These are phyloP conservation scores for Dictyostelium purpureum DNA, from an alignment of 78 protist species.

Conservation along the genomic window DNA sequence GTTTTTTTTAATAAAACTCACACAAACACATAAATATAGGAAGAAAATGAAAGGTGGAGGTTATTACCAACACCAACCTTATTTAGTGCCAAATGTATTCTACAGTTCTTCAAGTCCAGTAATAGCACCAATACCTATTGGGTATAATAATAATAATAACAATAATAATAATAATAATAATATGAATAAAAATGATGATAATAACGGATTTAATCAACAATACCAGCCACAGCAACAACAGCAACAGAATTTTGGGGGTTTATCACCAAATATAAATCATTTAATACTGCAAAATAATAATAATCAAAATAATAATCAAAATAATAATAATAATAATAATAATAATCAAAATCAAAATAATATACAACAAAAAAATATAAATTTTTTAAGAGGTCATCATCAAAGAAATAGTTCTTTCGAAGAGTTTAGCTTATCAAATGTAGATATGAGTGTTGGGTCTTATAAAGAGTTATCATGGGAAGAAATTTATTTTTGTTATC, in stretches of 20 bases:
- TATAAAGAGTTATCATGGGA: constrained; percentile 47
- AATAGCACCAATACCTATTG: background rate
- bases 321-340: background rate
- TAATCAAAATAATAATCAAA: background rate
- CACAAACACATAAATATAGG: background rate
- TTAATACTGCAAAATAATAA: background rate
- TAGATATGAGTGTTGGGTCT: background rate
- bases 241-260: constrained; percentile 14
- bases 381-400: constrained; percentile 42
- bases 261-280: constrained; percentile 33
- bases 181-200: background rate
- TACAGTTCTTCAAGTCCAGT: background rate
- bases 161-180: background rate
- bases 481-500: constrained; percentile 57
- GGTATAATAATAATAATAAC: background rate
- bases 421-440: background rate
- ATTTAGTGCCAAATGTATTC: background rate
- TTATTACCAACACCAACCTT: background rate
- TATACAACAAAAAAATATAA: background rate
- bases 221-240: constrained; percentile 6
- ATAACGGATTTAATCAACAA: background rate
- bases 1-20: background rate
- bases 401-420: constrained; percentile 58
- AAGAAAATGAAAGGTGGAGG: constrained; percentile 17
- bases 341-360: background rate